These are phyloP conservation scores for Berkeleyomyces rouxiae DNA, from an alignment of 2,329 filamentous ascomycete genomes.

Conservation along the genomic window DNA sequence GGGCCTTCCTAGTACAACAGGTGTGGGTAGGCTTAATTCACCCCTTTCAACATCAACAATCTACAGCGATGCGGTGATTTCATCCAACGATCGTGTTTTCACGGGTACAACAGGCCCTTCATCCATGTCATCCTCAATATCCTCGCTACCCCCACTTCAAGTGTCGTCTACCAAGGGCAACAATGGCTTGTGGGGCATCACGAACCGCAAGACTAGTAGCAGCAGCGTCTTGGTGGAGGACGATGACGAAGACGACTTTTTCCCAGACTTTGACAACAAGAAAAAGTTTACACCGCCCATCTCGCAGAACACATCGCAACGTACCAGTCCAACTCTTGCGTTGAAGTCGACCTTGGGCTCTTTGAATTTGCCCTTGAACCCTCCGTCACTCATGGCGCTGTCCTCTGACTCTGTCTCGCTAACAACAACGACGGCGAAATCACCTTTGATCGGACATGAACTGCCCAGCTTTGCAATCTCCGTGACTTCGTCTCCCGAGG, in stretches of 20 bases:
- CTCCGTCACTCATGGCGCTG: constrained; percentile 5
- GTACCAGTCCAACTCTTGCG: constrained; percentile 5
- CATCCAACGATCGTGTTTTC: constrained; percentile 7
- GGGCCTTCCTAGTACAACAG: neutral
- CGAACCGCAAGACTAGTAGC: constrained; percentile 20
- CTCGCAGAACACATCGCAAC: constrained; percentile 10
- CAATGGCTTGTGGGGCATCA: constrained; percentile 32
- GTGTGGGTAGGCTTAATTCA: neutral
- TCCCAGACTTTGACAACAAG: constrained; percentile 35
- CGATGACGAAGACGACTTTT: constrained; percentile 35
- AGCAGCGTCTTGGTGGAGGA: constrained; percentile 20
- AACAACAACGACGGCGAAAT: neutral
- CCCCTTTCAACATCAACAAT: constrained; percentile 7
- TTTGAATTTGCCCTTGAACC: constrained; percentile 1
- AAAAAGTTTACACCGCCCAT: constrained; percentile 15
- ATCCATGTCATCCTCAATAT: constrained; percentile 15
- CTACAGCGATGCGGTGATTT: neutral
- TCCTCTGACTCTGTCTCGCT: neutral
- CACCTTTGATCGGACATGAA: neutral
- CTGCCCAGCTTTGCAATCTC: neutral
- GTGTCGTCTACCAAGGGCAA: constrained; percentile 20
- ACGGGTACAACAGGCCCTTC: constrained; percentile 17
- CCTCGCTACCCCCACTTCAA: constrained; percentile 23
- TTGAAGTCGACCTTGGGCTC: constrained; percentile 2
- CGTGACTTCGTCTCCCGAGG: neutral